Evolutionary conservation across 2,329 filamentous ascomycete genomes (phyloP), one percentile per base, ranked within the genome.

Genomic region (Diplodia seriata): DNA sequence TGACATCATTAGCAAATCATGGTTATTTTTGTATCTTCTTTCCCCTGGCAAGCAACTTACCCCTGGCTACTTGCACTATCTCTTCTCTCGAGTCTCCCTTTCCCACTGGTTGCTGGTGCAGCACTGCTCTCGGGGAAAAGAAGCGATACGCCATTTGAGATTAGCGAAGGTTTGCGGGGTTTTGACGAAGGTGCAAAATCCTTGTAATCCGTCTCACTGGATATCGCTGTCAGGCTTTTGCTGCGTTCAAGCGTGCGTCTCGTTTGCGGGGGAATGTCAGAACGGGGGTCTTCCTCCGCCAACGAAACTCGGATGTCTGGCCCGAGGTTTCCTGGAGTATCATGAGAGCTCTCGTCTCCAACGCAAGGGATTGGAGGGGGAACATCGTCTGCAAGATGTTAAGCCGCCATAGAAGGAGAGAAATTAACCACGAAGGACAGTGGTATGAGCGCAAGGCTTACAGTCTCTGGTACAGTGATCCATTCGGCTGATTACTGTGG

Each of bases 171-270:
- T 9, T 62, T 40, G 9, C 11, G 6, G 8, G 6, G 29, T 26
- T n/a, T 47, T 23, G 23, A 23, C 57, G 29, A 26, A 4, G 43
- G 9, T 8, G 57, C 23, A 23, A 18, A 8, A 20, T 3, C 1
- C 43, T 51, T 23, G 12, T 38, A 3, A 23, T 9, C 29, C 38
- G 23, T 1, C 23, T 2, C 31, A 6, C 18, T 31, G 3, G 15
- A 15, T 5, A 50, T 38, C 4, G 43, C 18, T 47, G 43, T 29
- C 47, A 63, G 12, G n/a, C 59, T 63, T 63, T n/a, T 51, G 23
- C 59, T 63, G 8, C 59, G 56, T 8, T 4, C 29, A 29, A 59
- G 43, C 47, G 14, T 38, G 29, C 2, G 43, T 4, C 8, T n/a
- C 11, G 26, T 2, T 11, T 23, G 47, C 6, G n/a, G 47, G 29